Evolutionary conservation across 805 yeast genomes (phyloP).

Genomic region (Kodamaea neixiangensis): DNA sequence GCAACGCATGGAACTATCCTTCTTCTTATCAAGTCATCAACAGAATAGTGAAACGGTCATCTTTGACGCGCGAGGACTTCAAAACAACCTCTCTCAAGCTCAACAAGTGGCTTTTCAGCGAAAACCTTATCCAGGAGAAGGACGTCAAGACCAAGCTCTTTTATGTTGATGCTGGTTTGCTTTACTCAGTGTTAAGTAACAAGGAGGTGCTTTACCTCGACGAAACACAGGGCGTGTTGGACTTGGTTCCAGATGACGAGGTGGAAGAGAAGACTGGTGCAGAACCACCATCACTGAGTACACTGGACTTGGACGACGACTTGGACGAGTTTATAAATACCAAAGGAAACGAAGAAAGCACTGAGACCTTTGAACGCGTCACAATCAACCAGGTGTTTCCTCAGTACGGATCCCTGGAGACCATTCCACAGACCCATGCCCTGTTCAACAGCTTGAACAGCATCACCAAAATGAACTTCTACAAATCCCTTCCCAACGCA

Average conservation of each 20-base stretch:
- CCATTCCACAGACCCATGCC: conserved; percentile 33
- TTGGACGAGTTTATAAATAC: conserved; percentile 2
- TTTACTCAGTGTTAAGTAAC: conserved; percentile 25
- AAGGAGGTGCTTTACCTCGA: conserved; percentile 19
- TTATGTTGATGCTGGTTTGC: conserved; percentile 25
- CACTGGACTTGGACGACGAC: not conserved
- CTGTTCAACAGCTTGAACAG: conserved; percentile 37
- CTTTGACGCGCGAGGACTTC: conserved; percentile 20
- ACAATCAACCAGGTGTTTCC: conserved; percentile 44
- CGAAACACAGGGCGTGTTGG: conserved; percentile 1
- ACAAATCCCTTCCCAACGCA: conserved; percentile 28
- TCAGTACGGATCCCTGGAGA: conserved; percentile 35
- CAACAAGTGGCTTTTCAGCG: conserved; percentile 24
- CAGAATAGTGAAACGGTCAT: conserved; percentile 25
- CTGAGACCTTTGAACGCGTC: conserved; percentile 28
- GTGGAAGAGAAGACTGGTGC: not conserved
- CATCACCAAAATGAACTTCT: conserved; percentile 37
- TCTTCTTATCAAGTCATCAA: conserved; percentile 43
- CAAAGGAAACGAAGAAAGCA: conserved; percentile 3
- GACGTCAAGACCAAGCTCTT: conserved; percentile 25
- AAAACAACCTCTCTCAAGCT: conserved; percentile 17
- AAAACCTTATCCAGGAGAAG: conserved; percentile 19
- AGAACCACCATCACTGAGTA: not conserved
- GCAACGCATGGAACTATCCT: conserved; percentile 39
- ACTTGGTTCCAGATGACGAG: not conserved